Evolutionary conservation across 2,329 filamentous ascomycete species (phyloP).

Genomic region (Hymenoscyphus albidus): DNA sequence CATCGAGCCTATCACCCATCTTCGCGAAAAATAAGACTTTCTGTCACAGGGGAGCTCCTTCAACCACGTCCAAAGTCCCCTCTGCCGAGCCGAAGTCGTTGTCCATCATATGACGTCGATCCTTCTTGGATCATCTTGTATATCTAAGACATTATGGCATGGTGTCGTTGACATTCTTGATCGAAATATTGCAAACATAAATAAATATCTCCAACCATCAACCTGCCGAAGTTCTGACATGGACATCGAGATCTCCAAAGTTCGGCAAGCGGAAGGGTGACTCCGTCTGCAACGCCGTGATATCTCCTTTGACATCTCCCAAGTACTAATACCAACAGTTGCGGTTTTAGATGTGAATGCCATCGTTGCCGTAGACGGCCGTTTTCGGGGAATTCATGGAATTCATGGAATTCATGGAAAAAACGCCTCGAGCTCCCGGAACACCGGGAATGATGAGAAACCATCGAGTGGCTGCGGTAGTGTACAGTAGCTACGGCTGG

Average conservation of each 20-base stretch:
- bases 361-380: neutral
- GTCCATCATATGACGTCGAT: neutral
- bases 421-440: neutral
- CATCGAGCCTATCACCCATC: neutral
- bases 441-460: constrained; percentile 1
- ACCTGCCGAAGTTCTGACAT: neutral
- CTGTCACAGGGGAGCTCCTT: neutral
- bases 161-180: neutral
- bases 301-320: neutral
- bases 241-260: neutral
- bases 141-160: neutral
- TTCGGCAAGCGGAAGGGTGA: neutral
- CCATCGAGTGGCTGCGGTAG: neutral
- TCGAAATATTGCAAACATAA: neutral
- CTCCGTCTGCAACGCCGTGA: neutral
- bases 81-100: neutral
- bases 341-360: neutral
- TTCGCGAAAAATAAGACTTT: neutral
- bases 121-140: neutral
- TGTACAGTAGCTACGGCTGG: neutral
- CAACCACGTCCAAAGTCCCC: neutral
- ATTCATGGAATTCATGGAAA: neutral
- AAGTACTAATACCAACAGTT: neutral
- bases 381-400: neutral
- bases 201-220: neutral